Percentiles rank a stretch among this genome's conserved stretches.
Evolutionary conservation across 306 rosid genomes (phyloP).

Genomic region (Cucumis cinereus): DNA sequence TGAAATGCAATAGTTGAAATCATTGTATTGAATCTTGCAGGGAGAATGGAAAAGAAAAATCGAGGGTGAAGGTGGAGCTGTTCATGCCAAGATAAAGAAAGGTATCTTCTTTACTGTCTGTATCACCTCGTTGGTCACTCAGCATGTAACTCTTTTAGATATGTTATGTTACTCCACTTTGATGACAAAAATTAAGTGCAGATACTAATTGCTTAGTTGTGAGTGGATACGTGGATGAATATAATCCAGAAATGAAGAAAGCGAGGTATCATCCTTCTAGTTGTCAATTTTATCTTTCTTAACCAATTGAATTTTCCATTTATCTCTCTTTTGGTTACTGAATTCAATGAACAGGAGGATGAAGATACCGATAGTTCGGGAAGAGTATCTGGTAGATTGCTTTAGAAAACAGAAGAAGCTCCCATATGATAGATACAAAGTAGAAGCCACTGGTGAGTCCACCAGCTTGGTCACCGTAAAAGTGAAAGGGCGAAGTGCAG

Average conservation of each 20-base stretch:
- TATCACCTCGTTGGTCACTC: neutral
- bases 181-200: constrained; percentile 28
- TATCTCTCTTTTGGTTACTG: constrained; percentile 3
- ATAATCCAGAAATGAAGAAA: constrained; percentile 60
- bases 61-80: constrained; percentile 43
- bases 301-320: neutral
- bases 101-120: constrained; percentile 27
- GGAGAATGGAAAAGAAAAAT: constrained; percentile 60
- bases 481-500: constrained; percentile 90
- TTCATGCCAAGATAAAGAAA: constrained; percentile 81
- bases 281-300: constrained; percentile 9
- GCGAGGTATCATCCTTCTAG: constrained; percentile 45
- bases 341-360: constrained; percentile 52
- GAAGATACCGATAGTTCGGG: constrained; percentile 78
- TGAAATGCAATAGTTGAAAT: neutral
- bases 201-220: constrained; percentile 86
- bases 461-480: constrained; percentile 82
- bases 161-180: neutral
- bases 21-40: constrained; percentile 31
- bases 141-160: neutral
- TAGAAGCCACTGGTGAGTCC: constrained; percentile 55
- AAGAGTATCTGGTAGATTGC: constrained; percentile 81
- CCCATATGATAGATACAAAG: constrained; percentile 60
- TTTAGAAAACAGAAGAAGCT: constrained; percentile 65
- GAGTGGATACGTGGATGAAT: constrained; percentile 41